Base-by-base conservation (phyloP, 345 rosid genomes). In the Eucalyptus lansdowneana region DNA sequence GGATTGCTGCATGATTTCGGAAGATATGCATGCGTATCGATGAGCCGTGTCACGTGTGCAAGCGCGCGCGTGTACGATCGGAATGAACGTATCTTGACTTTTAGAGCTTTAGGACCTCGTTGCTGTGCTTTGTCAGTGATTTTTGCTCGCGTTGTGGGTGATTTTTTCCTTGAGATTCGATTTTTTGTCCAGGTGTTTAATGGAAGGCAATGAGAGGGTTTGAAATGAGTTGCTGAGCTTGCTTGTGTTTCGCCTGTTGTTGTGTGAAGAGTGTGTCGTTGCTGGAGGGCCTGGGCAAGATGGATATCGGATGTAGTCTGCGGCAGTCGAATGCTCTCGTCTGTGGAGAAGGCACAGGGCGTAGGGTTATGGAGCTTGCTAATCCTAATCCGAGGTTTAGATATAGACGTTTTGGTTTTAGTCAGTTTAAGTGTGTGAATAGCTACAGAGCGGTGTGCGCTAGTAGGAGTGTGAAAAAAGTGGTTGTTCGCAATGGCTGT, bases 271-370 rank as follows among this genome's bases (percentile, higher is more conserved):
- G 50, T 7, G 50, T 34, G 45, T 54, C 29, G 49, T 53, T 76
- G 40, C 44, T 40, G 72, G 40, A 80, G 87, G 50, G 44, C n/a
- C 87, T 44, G 42, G 67, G 62, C 85, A 92, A 62, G 62, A 97
- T 97, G 99, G 97, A 93, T 65, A 92, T 91, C 76, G 94, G 95
- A 24, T 93, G 91, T 92, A 50, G 94, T 91, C 81, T 96, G 88
- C 92, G 86, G 92, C 95, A 91, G 89, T 90, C 94, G 40, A 92
- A 91, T 93, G 88, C 92, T 72, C 86, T 92, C 88, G 89, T 50
- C 56, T 56, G 90, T 50, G 88, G 93, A 27, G 93, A 92, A 88
- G 94, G 91, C 83, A 90, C 76, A 24, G 76, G 92, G 87, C 90
- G 80, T 90, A 85, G 92, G 91, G 81, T 88, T 12, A 56, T 92